Percentiles rank a stretch among this genome's conserved stretches.
Conservation (phyloP, 148 eudicot species). For the Nepenthes gracilis region DNA sequence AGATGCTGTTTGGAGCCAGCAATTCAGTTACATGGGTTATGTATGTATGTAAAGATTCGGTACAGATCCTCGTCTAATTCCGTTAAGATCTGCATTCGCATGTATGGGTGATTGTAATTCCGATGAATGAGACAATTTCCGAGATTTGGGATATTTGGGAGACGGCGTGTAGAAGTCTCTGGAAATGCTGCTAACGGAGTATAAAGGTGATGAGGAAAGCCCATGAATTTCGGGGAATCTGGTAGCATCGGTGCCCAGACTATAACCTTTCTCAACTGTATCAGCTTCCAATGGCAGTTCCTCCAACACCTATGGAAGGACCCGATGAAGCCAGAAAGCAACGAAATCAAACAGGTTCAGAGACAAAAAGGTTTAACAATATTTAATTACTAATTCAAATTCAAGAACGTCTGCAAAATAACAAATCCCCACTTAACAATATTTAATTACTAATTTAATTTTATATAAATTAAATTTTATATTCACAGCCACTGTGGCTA, state of each 20-base stretch:
- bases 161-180: constrained; percentile 55
- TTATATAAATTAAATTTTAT: too few relatives aligned
- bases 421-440: too few relatives aligned
- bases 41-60: constrained; percentile 27
- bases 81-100: constrained; percentile 47
- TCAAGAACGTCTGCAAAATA: too few relatives aligned
- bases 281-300: constrained; percentile 92
- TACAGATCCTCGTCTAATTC: constrained; percentile 34
- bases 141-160: constrained; percentile 46
- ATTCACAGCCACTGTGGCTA: too few relatives aligned
- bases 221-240: constrained; percentile 83
- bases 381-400: background rate
- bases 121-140: constrained; percentile 80
- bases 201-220: constrained; percentile 50
- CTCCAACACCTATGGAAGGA: constrained; percentile 49
- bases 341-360: background rate
- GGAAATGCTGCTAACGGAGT: constrained; percentile 38
- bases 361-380: background rate
- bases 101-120: constrained; percentile 59
- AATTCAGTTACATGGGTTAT: too few relatives aligned
- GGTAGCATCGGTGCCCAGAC: constrained; percentile 54
- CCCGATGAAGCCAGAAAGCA: too few relatives aligned
- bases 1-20: too few relatives aligned
- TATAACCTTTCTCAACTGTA: constrained; percentile 76
- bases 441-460: too few relatives aligned